These are phyloP conservation scores for Tephrocybe sp. DNA, from an alignment of 768 basidiomycete species.

Conservation along the genomic window DNA sequence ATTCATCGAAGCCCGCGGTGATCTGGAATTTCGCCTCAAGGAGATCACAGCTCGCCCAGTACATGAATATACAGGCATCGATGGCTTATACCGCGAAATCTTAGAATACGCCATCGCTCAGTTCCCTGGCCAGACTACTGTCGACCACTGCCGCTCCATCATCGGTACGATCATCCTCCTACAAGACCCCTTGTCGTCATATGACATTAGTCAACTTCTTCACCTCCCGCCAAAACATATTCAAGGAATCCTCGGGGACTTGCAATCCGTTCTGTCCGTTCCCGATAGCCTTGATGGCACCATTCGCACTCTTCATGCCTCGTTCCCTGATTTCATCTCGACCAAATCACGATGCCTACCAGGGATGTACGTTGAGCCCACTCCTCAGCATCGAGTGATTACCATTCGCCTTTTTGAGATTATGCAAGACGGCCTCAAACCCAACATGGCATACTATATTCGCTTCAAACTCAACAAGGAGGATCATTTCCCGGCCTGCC, in stretches of 20 bases:
- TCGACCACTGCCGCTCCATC: slow-evolving; percentile 15
- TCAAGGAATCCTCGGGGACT: slow-evolving; percentile 15
- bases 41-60: slow-evolving; percentile 14
- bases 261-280: slow-evolving; percentile 17
- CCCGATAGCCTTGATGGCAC: slow-evolving; percentile 10
- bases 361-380: slow-evolving; percentile 16
- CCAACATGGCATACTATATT: slow-evolving; percentile 17
- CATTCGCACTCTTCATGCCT: slow-evolving; percentile 16
- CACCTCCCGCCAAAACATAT: slow-evolving; percentile 18
- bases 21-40: slow-evolving; percentile 16
- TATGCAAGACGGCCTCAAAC: slow-evolving; percentile 15
- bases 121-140: slow-evolving; percentile 12
- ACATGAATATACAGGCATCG: slow-evolving; percentile 17
- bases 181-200: slow-evolving; percentile 15
- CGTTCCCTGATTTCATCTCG: slow-evolving; percentile 17
- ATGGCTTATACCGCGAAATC: slow-evolving; percentile 15
- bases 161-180: slow-evolving; percentile 15
- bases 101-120: slow-evolving; percentile 15
- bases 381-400: slow-evolving; percentile 13
- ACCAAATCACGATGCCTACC: slow-evolving; percentile 10
- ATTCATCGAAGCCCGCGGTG: slow-evolving; percentile 19
- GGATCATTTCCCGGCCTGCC: slow-evolving; percentile 12
- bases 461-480: slow-evolving; percentile 15
- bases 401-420: slow-evolving; percentile 13
- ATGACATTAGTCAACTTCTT: slow-evolving; percentile 13